Evolutionary conservation across 768 basidiomycete genomes (phyloP).

Genomic region (Mycena capillaripes): DNA sequence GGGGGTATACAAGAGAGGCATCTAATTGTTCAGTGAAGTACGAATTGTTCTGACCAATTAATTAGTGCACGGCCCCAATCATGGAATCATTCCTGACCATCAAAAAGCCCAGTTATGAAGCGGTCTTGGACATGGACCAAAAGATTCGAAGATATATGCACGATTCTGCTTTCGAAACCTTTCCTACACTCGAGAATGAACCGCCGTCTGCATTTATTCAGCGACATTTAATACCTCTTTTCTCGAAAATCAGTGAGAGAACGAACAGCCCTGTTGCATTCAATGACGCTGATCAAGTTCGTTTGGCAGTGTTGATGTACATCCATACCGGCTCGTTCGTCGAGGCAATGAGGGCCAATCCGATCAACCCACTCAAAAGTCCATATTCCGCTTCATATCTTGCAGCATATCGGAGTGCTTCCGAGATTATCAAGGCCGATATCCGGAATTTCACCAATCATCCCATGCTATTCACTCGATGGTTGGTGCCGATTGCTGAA

Average conservation of each 20-base stretch:
- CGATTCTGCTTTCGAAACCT: constrained; percentile 19
- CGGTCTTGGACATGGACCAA: constrained; percentile 58
- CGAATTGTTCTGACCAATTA: neutral
- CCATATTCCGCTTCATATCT: constrained; percentile 63
- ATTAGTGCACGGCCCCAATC: constrained; percentile 40
- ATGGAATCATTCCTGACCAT: constrained; percentile 55
- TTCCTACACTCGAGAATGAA: constrained; percentile 46
- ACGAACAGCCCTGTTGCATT: neutral
- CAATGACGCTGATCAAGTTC: neutral
- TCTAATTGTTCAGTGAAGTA: neutral
- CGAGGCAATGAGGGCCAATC: constrained; percentile 58
- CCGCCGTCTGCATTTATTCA: constrained; percentile 48
- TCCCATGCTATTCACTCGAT: constrained; percentile 40
- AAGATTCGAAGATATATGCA: constrained; percentile 44
- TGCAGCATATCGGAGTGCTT: constrained; percentile 63
- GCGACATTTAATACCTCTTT: constrained; percentile 47
- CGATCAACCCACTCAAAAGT: constrained; percentile 59
- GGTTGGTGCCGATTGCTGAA: constrained; percentile 38
- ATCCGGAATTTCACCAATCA: constrained; percentile 32
- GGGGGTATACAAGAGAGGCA: constrained; percentile 40
- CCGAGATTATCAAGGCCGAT: constrained; percentile 54
- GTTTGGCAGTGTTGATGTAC: constrained; percentile 54
- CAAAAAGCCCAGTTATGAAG: constrained; percentile 55
- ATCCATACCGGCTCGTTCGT: constrained; percentile 63
- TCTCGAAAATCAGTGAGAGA: constrained; percentile 45